phyloP scores from a whole-genome alignment of 306 rosid genomes.

The Adenanthera pavonina region DNA sequence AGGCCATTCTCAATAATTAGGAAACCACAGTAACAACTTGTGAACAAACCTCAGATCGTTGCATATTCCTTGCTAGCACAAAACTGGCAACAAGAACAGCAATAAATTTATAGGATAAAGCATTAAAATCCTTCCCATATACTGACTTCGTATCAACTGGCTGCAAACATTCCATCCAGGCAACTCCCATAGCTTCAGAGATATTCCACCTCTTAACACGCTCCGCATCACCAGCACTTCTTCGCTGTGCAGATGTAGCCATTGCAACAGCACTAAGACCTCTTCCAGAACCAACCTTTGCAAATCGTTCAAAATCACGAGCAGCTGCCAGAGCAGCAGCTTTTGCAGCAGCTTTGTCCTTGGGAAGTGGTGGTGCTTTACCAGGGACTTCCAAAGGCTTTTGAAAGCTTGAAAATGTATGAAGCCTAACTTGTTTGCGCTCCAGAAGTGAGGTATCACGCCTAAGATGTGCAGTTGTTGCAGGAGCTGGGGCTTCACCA shows the following conservation, averaged over 20 bases:
- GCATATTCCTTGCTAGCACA: slow-evolving; percentile 93
- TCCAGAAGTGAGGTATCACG: slow-evolving; percentile 88
- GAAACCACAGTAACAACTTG: slow-evolving; percentile 35
- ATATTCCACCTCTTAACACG: slow-evolving; percentile 90
- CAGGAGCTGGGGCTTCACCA: slow-evolving; percentile 71
- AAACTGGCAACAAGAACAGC: slow-evolving; percentile 97
- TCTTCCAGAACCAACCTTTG: slow-evolving; percentile 94
- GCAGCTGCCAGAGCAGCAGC: slow-evolving; percentile 97
- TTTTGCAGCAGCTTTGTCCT: slow-evolving; percentile 92
- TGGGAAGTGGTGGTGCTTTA: slow-evolving; percentile 73
- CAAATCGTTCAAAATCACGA: slow-evolving; percentile 86
- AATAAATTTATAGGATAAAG: slow-evolving; percentile 82
- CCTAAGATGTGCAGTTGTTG: slow-evolving; percentile 62
- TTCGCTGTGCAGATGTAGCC: slow-evolving; percentile 98
- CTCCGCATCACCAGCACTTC: slow-evolving; percentile 82
- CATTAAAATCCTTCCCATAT: slow-evolving; percentile 94
- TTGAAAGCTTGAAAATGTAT: slow-evolving; percentile 93
- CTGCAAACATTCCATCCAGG: slow-evolving; percentile 98
- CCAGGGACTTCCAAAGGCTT: slow-evolving; percentile 69
- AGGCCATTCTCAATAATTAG: slow-evolving; percentile 32
- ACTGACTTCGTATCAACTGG: slow-evolving; percentile 95
- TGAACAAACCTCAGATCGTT: slow-evolving; percentile 88
- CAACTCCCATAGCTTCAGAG: slow-evolving; percentile 98
- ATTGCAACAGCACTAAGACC: slow-evolving; percentile 99
- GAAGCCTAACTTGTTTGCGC: slow-evolving; percentile 78